A percentile compares a stretch with the other conserved stretches of the same genome.
phyloP scores from a whole-genome alignment of 164 flowering plant species.

The Dillenia suffruticosa region DNA sequence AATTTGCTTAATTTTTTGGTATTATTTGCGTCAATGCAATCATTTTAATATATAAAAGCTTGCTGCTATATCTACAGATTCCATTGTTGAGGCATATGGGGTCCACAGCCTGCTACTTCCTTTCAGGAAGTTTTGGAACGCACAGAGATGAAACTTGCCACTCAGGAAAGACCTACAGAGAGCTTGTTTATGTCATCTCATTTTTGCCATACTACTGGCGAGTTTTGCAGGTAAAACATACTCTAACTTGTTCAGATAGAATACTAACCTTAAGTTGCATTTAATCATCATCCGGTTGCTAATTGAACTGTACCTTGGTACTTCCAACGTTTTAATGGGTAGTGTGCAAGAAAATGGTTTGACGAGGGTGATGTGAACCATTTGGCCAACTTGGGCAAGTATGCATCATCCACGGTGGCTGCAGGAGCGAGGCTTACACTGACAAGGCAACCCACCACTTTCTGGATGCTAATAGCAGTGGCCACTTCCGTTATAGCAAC shows the following conservation, averaged over 20 bases:
- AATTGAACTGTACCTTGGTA: too few relatives aligned
- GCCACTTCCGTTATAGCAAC: constrained; percentile 74
- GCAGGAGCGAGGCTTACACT: constrained; percentile 86
- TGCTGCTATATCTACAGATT: constrained; percentile 38
- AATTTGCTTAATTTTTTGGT: too few relatives aligned
- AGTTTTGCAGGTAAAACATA: constrained; percentile 83
- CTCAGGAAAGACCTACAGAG: constrained; percentile 61
- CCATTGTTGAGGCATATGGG: constrained; percentile 88
- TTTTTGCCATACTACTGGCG: constrained; percentile 96
- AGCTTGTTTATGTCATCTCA: constrained; percentile 86
- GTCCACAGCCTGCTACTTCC: constrained; percentile 81
- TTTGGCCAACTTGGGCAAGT: constrained; percentile 93
- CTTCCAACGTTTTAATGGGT: background rate
- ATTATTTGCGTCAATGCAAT: too few relatives aligned
- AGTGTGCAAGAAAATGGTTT: constrained; percentile 97
- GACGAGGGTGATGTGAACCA: constrained; percentile 64
- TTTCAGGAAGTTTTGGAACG: constrained; percentile 68
- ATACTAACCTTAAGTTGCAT: too few relatives aligned
- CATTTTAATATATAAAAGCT: too few relatives aligned
- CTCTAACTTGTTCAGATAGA: too few relatives aligned
- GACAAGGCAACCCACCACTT: constrained; percentile 36
- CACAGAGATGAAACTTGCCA: constrained; percentile 61
- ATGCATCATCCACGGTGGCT: constrained; percentile 96
- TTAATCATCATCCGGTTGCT: too few relatives aligned
- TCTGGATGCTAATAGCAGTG: constrained; percentile 58